phyloP scores from a whole-genome alignment of 257 asterid genomes.

The Nicotiana noctiflora region DNA sequence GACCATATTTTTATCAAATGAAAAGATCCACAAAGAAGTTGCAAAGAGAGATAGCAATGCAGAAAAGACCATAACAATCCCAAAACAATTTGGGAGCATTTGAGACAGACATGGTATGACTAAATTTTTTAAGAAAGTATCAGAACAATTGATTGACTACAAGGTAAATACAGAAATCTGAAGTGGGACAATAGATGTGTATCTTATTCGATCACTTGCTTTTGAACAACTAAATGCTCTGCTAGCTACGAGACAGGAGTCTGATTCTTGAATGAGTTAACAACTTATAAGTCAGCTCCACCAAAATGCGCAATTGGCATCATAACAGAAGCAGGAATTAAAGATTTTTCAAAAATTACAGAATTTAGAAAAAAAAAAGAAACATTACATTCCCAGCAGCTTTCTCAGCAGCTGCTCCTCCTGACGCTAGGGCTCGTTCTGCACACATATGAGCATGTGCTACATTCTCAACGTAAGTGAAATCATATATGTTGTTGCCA shows the following conservation, averaged over 20 bases:
- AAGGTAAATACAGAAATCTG: slow-evolving; percentile 40
- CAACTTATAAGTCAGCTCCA: slow-evolving; percentile 63
- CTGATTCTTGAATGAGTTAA: background rate
- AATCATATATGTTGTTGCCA: slow-evolving; percentile 85
- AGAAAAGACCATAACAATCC: background rate
- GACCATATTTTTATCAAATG: background rate
- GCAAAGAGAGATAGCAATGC: background rate
- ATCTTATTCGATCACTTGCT: slow-evolving; percentile 14
- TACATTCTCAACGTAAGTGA: slow-evolving; percentile 93
- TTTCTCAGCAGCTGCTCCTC: slow-evolving; percentile 61
- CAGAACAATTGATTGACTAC: slow-evolving; percentile 14
- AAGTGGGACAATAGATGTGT: slow-evolving; percentile 73
- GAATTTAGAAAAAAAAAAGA: background rate
- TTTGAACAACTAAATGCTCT: too few species aligned
- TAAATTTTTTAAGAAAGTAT: background rate
- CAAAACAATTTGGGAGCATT: background rate
- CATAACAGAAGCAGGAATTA: slow-evolving; percentile 53
- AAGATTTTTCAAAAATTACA: background rate
- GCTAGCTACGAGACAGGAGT: too few species aligned
- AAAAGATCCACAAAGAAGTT: background rate
- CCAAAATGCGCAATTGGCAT: slow-evolving; percentile 86
- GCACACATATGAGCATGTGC: slow-evolving; percentile 99
- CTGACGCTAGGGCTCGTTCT: slow-evolving; percentile 91
- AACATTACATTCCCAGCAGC: slow-evolving; percentile 79
- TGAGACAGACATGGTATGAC: background rate